Evolutionary conservation across 2,329 filamentous ascomycete genomes (phyloP).

Genomic region (Nemania abortiva): DNA sequence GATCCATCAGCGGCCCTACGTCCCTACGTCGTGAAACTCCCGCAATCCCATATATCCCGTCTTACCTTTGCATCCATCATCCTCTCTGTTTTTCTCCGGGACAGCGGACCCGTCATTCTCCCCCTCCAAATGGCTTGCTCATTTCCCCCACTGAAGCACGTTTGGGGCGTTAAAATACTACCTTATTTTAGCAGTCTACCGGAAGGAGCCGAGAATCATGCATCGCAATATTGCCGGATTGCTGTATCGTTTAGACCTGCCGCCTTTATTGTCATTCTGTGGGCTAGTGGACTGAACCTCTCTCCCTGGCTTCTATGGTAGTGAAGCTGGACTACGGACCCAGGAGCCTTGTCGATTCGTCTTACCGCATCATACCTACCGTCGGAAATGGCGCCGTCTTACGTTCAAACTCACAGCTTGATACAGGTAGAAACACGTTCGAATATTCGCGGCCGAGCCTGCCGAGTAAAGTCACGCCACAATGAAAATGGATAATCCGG

Average conservation of each 20-base stretch:
- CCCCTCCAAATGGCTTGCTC: background rate
- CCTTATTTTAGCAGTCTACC: background rate
- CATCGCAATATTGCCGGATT: background rate
- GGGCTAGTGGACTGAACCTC: background rate
- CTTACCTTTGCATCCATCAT: background rate
- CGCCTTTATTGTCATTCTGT: background rate
- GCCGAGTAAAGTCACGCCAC: background rate
- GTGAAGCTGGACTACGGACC: constrained; percentile 16
- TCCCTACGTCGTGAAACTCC: too few relatives aligned
- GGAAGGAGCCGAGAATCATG: constrained; percentile 3
- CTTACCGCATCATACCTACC: constrained; percentile 13
- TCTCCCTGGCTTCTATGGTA: background rate
- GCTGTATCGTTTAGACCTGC: constrained; percentile 1
- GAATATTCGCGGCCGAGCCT: background rate
- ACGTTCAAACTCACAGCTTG: background rate
- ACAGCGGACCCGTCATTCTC: background rate
- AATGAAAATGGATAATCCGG: background rate
- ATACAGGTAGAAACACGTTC: background rate
- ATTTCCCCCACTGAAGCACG: background rate
- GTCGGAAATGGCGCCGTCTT: constrained; percentile 2
- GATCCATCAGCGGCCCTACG: too few relatives aligned
- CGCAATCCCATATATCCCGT: too few relatives aligned
- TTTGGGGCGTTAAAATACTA: background rate
- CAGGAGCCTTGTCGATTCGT: constrained; percentile 8
- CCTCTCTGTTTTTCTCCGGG: background rate